Base-by-base conservation (phyloP, 2,329 filamentous ascomycete species). In the Fusarium sublunatum region DNA sequence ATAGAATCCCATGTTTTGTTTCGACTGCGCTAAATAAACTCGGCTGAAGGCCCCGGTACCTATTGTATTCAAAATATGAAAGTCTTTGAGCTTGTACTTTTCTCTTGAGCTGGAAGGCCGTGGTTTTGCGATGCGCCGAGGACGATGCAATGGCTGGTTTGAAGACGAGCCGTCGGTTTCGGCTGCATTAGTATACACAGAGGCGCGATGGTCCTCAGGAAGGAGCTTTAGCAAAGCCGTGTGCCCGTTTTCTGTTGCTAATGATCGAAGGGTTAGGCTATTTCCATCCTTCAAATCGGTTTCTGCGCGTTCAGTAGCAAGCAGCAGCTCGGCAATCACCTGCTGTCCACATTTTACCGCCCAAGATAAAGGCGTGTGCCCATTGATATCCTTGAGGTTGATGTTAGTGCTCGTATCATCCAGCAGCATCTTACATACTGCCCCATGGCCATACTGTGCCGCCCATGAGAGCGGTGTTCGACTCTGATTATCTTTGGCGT, bases 1-100 rank as follows among this genome's bases (percentile, higher is more conserved):
- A 79, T 98, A 99, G 83, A 93, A 98, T 59, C 95, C 88, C 79
- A 96, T 91, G 78, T 98, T 99, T 80, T 98, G 95, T 78, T 93
- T 95, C 65, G 93, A 97, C 79, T 98, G 94, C 47, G 98, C 95
- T 57, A 98, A 82, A 75, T 98, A 95, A 36, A 98, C 95, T 67
- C 95, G 86, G 39, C 95, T 95, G 78, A 98, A 98, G 77, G 93
- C 97, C 72, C 95, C 95, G 24, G 95, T 98, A 42, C 95, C 95
- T 61, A 98, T 83, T 28, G 95, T 98, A 70, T 94, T 87, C 79
- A 93, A 86, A 65, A 98, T 89, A 57, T 89, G 84, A 74, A 98
- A 99, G 80, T 99, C 95, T 56, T 82, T 84, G 65, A 98, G 86
- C 32, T 93, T 93, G 79, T 99, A 99, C 84, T 98, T 98, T 65